These are phyloP conservation scores for Hysterangium stoloniferum DNA, from an alignment of 768 basidiomycete species.

Conservation along the genomic window DNA sequence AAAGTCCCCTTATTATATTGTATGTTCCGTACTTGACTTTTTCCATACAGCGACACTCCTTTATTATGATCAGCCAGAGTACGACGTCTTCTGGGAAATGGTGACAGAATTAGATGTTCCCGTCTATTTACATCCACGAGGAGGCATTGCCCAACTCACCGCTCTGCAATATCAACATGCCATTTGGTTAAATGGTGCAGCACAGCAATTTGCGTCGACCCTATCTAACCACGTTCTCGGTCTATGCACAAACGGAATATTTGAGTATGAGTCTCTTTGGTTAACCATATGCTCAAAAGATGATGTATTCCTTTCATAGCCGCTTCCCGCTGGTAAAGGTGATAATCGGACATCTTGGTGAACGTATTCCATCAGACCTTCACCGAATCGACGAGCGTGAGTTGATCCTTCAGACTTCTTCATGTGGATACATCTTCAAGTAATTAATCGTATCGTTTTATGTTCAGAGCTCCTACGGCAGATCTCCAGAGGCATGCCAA, in stretches of 20 bases:
- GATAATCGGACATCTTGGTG: slow-evolving; percentile 8
- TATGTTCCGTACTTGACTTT: neutral
- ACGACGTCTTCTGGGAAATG: slow-evolving; percentile 13
- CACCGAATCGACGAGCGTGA: slow-evolving; percentile 11
- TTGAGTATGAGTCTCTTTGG: neutral
- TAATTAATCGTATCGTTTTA: no score
- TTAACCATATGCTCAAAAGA: neutral
- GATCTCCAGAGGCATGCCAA: slow-evolving; percentile 8
- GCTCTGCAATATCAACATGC: slow-evolving; percentile 10
- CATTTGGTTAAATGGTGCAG: slow-evolving; percentile 1
- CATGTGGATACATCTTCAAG: no score
- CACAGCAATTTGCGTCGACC: slow-evolving; percentile 7
- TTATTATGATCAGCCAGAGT: slow-evolving; percentile 13
- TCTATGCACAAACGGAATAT: slow-evolving; percentile 7
- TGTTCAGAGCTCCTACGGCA: slow-evolving; percentile 5
- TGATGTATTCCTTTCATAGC: neutral
- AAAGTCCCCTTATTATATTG: neutral
- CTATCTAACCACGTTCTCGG: slow-evolving; percentile 11
- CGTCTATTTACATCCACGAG: slow-evolving; percentile 13
- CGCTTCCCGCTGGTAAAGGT: slow-evolving; percentile 8
- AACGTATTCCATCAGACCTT: slow-evolving; percentile 11
- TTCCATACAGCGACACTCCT: slow-evolving; percentile 9
- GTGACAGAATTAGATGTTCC: slow-evolving; percentile 9
- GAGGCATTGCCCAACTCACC: slow-evolving; percentile 1
- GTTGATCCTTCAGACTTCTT: no score